phyloP scores from a whole-genome alignment of 192 early-diverging fungal genomes.

The Coemansia sp. region DNA sequence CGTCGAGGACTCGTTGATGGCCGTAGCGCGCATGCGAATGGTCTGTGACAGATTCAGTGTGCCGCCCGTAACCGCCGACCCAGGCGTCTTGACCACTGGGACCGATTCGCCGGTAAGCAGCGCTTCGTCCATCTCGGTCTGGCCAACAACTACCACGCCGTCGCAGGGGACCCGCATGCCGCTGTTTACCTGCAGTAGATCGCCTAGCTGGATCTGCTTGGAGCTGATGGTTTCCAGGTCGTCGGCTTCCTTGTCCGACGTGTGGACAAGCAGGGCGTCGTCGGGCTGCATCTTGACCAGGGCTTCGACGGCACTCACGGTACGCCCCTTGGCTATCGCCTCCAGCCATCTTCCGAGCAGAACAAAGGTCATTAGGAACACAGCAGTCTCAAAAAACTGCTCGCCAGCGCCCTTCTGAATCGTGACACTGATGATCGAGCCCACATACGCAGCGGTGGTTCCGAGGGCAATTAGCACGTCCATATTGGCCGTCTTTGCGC shows the following conservation, averaged over 20 bases:
- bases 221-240: constrained; percentile 28
- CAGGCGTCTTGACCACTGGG: constrained; percentile 70
- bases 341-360: constrained; percentile 89
- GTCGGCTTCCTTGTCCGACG: constrained; percentile 15
- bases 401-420: constrained; percentile 56
- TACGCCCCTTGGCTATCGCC: constrained; percentile 87
- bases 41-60: constrained; percentile 84
- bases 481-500: constrained; percentile 86
- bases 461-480: constrained; percentile 88
- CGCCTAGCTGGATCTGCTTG: constrained; percentile 45
- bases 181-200: constrained; percentile 55
- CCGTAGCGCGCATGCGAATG: constrained; percentile 76
- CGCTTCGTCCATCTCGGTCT: constrained; percentile 78
- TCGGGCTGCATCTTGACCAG: constrained; percentile 61
- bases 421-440: constrained; percentile 67
- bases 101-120: constrained; percentile 90
- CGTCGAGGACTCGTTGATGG: constrained; percentile 84
- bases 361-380: constrained; percentile 90
- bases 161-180: constrained; percentile 64
- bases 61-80: constrained; percentile 80
- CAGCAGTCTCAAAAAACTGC: constrained; percentile 92
- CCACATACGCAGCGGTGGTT: constrained; percentile 78
- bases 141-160: constrained; percentile 41
- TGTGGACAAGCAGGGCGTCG: constrained; percentile 32
- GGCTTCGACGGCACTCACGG: constrained; percentile 73